Percentiles rank a stretch among this genome's conserved stretches.
phyloP scores from a whole-genome alignment of 2,329 filamentous ascomycete genomes.

The Xylariaceae sp. region DNA sequence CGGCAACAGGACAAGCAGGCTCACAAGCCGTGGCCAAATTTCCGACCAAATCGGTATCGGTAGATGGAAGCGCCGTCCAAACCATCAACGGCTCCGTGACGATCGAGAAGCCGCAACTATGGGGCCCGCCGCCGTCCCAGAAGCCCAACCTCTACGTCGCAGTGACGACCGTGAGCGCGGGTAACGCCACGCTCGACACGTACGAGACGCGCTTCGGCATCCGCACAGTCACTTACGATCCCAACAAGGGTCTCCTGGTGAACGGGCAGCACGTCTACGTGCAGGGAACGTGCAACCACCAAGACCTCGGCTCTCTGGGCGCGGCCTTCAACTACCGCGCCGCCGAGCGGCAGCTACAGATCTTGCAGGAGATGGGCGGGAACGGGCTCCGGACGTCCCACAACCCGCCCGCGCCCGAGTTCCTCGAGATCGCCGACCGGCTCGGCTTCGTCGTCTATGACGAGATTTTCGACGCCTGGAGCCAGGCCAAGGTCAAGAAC shows the following conservation, averaged over 20 bases:
- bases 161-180: slow-evolving; percentile 33
- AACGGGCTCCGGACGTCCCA: slow-evolving; percentile 48
- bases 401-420: slow-evolving; percentile 47
- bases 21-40: slow-evolving; percentile 33
- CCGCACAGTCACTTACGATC: slow-evolving; percentile 37
- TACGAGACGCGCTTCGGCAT: slow-evolving; percentile 49
- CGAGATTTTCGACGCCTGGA: slow-evolving; percentile 51
- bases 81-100: slow-evolving; percentile 31
- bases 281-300: slow-evolving; percentile 46
- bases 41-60: slow-evolving; percentile 22
- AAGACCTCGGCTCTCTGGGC: slow-evolving; percentile 46
- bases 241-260: slow-evolving; percentile 38
- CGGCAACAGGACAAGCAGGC: slow-evolving; percentile 24
- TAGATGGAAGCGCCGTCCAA: slow-evolving; percentile 30
- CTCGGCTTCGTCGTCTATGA: slow-evolving; percentile 47
- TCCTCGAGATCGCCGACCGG: slow-evolving; percentile 44
- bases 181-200: slow-evolving; percentile 32
- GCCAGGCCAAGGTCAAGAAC: slow-evolving; percentile 36
- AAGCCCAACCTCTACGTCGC: slow-evolving; percentile 44
- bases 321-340: slow-evolving; percentile 46
- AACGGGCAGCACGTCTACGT: slow-evolving; percentile 41
- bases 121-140: slow-evolving; percentile 43
- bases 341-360: slow-evolving; percentile 42
- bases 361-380: slow-evolving; percentile 44
- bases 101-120: slow-evolving; percentile 38